phyloP scores from a whole-genome alignment of 192 early-diverging fungal genomes.

The Linnemannia exigua region DNA sequence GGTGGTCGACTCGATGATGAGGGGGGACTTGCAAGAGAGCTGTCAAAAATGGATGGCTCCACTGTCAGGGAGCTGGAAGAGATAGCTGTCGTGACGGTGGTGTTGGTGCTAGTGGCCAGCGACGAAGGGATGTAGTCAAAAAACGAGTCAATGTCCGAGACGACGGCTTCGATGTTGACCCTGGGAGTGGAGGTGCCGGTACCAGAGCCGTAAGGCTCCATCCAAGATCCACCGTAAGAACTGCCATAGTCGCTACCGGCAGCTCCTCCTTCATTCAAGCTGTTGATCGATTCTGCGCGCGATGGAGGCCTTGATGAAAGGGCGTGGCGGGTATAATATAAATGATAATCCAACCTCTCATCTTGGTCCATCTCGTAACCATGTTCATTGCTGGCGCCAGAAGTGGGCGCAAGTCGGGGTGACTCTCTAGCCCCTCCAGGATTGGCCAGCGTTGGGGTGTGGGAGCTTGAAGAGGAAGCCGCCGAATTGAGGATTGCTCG shows the following conservation, averaged over 20 bases:
- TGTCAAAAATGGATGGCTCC: conserved; percentile 47
- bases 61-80: conserved; percentile 1
- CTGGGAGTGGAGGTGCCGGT: conserved; percentile 36
- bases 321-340: conserved; percentile 57
- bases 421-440: conserved; percentile 22
- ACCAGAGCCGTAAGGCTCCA: conserved; percentile 7
- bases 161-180: conserved; percentile 47
- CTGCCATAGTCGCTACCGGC: conserved; percentile 26
- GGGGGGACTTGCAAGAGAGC: not conserved
- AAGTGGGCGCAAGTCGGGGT: conserved; percentile 5
- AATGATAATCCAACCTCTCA: conserved; percentile 53
- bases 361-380: conserved; percentile 58
- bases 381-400: not conserved
- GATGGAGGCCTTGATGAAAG: conserved; percentile 50
- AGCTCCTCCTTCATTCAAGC: conserved; percentile 26
- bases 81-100: conserved; percentile 16
- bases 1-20: not conserved
- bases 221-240: conserved; percentile 26
- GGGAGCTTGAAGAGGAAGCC: conserved; percentile 33
- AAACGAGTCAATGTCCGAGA: conserved; percentile 54
- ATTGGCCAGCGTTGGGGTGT: conserved; percentile 17
- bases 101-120: not conserved
- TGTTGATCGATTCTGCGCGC: conserved; percentile 44
- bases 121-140: conserved; percentile 47
- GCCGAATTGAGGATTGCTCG: conserved; percentile 51